These are phyloP conservation scores for Wickerhamiella cacticola DNA, from an alignment of 805 yeast genomes.

Conservation along the genomic window DNA sequence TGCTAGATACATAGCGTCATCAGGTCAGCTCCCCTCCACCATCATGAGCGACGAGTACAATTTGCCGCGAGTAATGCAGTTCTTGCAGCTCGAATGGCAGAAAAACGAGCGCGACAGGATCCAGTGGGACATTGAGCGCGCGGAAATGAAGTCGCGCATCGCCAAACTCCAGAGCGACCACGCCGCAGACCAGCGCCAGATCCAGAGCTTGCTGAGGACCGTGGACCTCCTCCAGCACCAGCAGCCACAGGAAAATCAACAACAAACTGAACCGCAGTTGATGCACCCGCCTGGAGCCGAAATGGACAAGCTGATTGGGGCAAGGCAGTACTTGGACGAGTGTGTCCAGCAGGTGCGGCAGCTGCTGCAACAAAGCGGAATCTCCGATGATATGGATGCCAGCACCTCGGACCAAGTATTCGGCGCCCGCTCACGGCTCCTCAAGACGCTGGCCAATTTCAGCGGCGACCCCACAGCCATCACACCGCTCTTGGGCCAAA, in stretches of 20 bases:
- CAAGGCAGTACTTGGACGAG: slow-evolving; percentile 24
- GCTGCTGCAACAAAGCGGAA: slow-evolving; percentile 21
- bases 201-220: slow-evolving; percentile 23
- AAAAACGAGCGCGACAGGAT: slow-evolving; percentile 48
- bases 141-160: slow-evolving; percentile 45
- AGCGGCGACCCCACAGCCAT: slow-evolving; percentile 16
- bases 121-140: slow-evolving; percentile 48
- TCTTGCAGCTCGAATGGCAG: slow-evolving; percentile 50
- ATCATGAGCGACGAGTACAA: slow-evolving; percentile 26
- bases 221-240: slow-evolving; percentile 18
- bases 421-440: slow-evolving; percentile 11
- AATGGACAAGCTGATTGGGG: slow-evolving; percentile 1
- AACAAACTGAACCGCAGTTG: neutral
- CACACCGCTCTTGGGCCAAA: slow-evolving; percentile 4
- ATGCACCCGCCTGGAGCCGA: neutral
- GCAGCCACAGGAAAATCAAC: neutral
- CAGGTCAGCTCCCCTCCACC: neutral
- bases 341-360: slow-evolving; percentile 30
- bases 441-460: slow-evolving; percentile 19
- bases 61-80: slow-evolving; percentile 47
- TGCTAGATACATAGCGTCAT: neutral
- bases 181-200: slow-evolving; percentile 28
- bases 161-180: slow-evolving; percentile 45
- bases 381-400: slow-evolving; percentile 1
- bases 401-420: neutral